Percentiles rank a stretch among this genome's conserved stretches.
phyloP scores from a whole-genome alignment of 1,284 basidiomycete species.

The Cutaneotrichosporon arboriforme region DNA sequence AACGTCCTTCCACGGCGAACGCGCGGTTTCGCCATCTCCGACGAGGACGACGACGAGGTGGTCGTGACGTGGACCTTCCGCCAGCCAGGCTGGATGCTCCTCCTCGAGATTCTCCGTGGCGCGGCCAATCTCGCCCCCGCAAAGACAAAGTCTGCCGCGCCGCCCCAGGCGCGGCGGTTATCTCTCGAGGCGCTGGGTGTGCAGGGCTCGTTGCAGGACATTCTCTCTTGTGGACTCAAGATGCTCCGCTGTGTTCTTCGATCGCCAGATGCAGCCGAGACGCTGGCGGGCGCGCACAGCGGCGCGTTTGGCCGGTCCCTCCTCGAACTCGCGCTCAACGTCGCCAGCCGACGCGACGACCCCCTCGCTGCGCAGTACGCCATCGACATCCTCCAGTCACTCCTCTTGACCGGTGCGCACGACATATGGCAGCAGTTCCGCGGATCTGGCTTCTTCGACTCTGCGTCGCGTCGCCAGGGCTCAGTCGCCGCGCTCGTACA shows the following conservation, averaged over 20 bases:
- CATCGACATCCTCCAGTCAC: conserved; percentile 31
- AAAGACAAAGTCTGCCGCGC: conserved; percentile 2
- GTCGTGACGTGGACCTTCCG: conserved; percentile 27
- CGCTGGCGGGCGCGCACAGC: neutral
- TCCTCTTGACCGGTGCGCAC: conserved; percentile 24
- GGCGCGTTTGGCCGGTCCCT: conserved; percentile 10
- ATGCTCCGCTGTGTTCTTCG: conserved; percentile 29
- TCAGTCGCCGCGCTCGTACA: conserved; percentile 30
- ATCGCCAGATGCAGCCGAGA: conserved; percentile 14
- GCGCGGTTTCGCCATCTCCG: conserved; percentile 22
- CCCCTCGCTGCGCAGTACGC: conserved; percentile 21
- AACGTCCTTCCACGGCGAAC: conserved; percentile 25
- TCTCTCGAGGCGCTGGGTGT: conserved; percentile 33
- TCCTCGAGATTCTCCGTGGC: conserved; percentile 34
- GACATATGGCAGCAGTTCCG: conserved; percentile 33
- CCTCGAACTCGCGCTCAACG: conserved; percentile 28
- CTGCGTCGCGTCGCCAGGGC: conserved; percentile 22
- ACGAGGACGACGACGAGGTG: conserved; percentile 8
- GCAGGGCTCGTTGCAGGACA: conserved; percentile 18
- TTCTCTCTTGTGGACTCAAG: conserved; percentile 27
- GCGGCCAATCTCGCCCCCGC: conserved; percentile 23
- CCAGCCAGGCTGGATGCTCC: conserved; percentile 29
- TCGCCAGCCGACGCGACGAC: conserved; percentile 12
- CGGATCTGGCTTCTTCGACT: conserved; percentile 36
- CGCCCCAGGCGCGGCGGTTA: conserved; percentile 10